Evolutionary conservation across 2,329 filamentous ascomycete species (phyloP).

Genomic region (Paecilomyces fulvus): DNA sequence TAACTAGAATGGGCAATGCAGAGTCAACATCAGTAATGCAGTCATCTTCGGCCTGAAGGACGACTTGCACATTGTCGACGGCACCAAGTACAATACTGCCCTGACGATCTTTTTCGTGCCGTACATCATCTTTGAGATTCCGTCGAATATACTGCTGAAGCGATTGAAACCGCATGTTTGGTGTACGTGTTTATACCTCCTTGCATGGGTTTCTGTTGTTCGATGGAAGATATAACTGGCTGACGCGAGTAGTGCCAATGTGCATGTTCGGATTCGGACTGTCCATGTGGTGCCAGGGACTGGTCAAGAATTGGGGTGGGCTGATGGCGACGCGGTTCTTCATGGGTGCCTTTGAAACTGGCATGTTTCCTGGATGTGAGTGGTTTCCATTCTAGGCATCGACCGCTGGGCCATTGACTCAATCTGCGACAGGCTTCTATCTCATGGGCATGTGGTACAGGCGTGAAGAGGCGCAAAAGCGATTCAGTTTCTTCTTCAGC

Average conservation of each 20-base stretch:
- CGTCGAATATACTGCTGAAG: slow-evolving; percentile 65
- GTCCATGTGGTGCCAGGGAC: slow-evolving; percentile 64
- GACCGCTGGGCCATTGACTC: not conserved
- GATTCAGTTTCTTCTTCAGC: slow-evolving; percentile 90
- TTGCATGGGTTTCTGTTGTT: not conserved
- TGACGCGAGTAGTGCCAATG: slow-evolving; percentile 45
- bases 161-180: slow-evolving; percentile 57
- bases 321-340: slow-evolving; percentile 78
- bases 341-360: slow-evolving; percentile 66
- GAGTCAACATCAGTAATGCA: slow-evolving; percentile 75
- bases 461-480: slow-evolving; percentile 76
- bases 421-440: slow-evolving; percentile 38
- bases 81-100: slow-evolving; percentile 62
- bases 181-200: slow-evolving; percentile 34
- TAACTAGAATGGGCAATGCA: slow-evolving; percentile 9
- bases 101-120: slow-evolving; percentile 77
- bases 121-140: slow-evolving; percentile 59
- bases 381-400: slow-evolving; percentile 5
- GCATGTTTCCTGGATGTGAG: slow-evolving; percentile 60
- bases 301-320: slow-evolving; percentile 69
- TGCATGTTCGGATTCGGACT: slow-evolving; percentile 84
- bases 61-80: slow-evolving; percentile 50
- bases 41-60: slow-evolving; percentile 55
- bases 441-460: slow-evolving; percentile 78
- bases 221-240: not conserved